Conservation (phyloP, 306 rosid genomes). For the Sechiopsis laciniata region DNA sequence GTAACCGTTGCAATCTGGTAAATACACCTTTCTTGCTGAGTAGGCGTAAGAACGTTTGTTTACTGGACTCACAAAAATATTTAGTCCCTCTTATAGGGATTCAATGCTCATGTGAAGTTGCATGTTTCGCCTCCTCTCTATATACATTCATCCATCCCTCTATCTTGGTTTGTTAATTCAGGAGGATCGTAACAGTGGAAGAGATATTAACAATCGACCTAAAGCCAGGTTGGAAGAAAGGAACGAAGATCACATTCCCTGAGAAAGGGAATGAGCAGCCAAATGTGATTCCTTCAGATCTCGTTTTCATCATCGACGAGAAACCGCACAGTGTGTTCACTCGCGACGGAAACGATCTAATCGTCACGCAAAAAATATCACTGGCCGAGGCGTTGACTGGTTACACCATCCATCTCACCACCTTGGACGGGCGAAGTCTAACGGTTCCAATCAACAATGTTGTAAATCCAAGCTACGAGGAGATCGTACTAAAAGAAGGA, state of each 20-base stretch:
- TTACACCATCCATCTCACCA: conserved; percentile 45
- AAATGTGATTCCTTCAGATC: conserved; percentile 38
- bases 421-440: conserved; percentile 46
- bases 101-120: not conserved
- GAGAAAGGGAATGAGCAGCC: conserved; percentile 57
- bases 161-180: conserved; percentile 14
- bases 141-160: not conserved
- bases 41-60: not conserved
- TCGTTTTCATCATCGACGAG: conserved; percentile 46
- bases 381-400: conserved; percentile 53
- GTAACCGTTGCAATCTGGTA: not conserved
- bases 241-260: conserved; percentile 59
- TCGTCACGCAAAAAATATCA: conserved; percentile 39
- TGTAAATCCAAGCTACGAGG: conserved; percentile 53
- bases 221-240: conserved; percentile 66
- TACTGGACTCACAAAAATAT: not conserved
- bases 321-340: conserved; percentile 43
- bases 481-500: conserved; percentile 49
- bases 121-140: not conserved
- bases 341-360: conserved; percentile 45
- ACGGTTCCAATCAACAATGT: conserved; percentile 44
- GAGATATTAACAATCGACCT: conserved; percentile 50
- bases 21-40: not conserved
- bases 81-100: not conserved
- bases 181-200: conserved; percentile 42